Evolutionary conservation across 768 basidiomycete species (phyloP).

Genomic region (Infundibulicybe gibba): DNA sequence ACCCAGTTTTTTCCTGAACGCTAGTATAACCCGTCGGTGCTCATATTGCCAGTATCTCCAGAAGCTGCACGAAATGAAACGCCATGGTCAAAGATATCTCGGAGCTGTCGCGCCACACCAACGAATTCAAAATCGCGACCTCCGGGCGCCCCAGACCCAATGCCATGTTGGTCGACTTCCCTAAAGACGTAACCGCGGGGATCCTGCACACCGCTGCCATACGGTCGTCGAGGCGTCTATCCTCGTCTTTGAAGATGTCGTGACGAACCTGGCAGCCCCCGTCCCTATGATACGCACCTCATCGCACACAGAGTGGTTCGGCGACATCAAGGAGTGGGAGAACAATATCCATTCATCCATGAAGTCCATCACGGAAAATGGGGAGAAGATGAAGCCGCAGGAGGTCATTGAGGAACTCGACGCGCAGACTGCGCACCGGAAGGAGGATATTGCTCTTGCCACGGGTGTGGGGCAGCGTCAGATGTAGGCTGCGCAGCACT

Average conservation of each 20-base stretch:
- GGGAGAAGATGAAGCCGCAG: too few species aligned
- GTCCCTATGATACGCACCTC: constrained; percentile 71
- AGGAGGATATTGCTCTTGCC: too few species aligned
- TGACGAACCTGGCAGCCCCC: constrained; percentile 74
- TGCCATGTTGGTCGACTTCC: constrained; percentile 95
- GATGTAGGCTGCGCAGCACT: too few species aligned
- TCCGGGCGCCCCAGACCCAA: constrained; percentile 98
- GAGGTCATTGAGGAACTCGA: too few species aligned
- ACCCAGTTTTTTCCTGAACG: too few species aligned
- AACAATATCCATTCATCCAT: constrained; percentile 89
- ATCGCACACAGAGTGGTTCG: too few species aligned
- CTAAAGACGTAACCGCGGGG: constrained; percentile 97
- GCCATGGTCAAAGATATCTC: constrained; percentile 99
- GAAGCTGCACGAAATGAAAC: constrained; percentile 99
- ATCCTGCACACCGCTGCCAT: constrained; percentile 80
- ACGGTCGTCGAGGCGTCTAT: constrained; percentile 91
- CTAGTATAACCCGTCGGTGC: too few species aligned
- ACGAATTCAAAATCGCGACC: too few species aligned
- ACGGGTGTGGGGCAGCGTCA: too few species aligned
- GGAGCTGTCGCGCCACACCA: too few species aligned
- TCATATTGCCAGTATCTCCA: constrained; percentile 92
- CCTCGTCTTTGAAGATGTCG: constrained; percentile 92
- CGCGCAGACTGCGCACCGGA: too few species aligned
- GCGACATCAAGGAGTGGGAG: too few species aligned
- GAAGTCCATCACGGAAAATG: constrained; percentile 99